Evolutionary conservation across 805 yeast species (phyloP).

Genomic region (Teunomyces panamensis): DNA sequence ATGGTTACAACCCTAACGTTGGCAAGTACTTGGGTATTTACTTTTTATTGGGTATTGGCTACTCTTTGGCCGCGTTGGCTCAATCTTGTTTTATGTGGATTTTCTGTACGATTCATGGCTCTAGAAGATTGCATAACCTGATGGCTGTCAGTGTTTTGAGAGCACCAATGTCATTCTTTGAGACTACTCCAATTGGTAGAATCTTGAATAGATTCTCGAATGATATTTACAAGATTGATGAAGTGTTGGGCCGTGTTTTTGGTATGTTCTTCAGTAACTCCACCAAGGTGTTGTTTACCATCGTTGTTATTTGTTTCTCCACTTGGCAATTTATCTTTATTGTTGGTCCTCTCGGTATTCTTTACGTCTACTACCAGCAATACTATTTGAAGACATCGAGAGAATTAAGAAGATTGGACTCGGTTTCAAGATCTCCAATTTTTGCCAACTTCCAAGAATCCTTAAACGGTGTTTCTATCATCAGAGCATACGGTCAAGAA

Average conservation of each 20-base stretch:
- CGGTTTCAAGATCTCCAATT: slow-evolving; percentile 75
- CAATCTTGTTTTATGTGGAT: slow-evolving; percentile 76
- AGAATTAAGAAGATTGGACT: slow-evolving; percentile 79
- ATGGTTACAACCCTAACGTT: slow-evolving; percentile 72
- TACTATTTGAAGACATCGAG: slow-evolving; percentile 75
- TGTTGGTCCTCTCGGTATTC: slow-evolving; percentile 62
- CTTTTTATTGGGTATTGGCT: slow-evolving; percentile 66
- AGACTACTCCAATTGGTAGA: slow-evolving; percentile 94
- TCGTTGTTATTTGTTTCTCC: slow-evolving; percentile 75
- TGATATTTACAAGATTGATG: slow-evolving; percentile 88
- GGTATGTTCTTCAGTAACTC: slow-evolving; percentile 63
- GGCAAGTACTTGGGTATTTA: slow-evolving; percentile 71
- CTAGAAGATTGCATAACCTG: slow-evolving; percentile 65
- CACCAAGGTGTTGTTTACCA: slow-evolving; percentile 67
- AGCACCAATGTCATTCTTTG: slow-evolving; percentile 95
- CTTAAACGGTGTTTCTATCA: slow-evolving; percentile 68
- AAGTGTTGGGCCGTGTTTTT: slow-evolving; percentile 66
- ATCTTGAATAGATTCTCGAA: slow-evolving; percentile 86
- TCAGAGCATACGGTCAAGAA: slow-evolving; percentile 70
- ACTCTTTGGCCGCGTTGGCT: slow-evolving; percentile 56
- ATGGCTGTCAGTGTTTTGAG: slow-evolving; percentile 74
- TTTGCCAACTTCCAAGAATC: slow-evolving; percentile 85
- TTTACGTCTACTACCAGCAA: slow-evolving; percentile 71
- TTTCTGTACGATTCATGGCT: slow-evolving; percentile 79
- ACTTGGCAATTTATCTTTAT: slow-evolving; percentile 84